Evolutionary conservation across 2,329 filamentous ascomycete genomes (phyloP).

Genomic region (Myriosclerotinia scirpicola): DNA sequence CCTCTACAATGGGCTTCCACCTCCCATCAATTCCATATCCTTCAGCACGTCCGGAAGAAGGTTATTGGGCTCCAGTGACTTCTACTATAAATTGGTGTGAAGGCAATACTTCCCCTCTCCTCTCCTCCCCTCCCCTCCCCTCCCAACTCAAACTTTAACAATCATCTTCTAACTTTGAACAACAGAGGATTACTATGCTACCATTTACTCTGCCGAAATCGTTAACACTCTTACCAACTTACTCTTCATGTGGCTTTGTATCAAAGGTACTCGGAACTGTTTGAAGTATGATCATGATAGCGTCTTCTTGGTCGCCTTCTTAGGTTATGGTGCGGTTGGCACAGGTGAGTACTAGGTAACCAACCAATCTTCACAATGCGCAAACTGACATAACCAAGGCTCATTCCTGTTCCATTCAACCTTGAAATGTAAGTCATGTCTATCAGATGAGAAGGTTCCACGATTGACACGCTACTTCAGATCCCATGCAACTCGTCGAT

Average conservation of each 20-base stretch:
- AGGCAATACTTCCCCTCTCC: slow-evolving; percentile 50
- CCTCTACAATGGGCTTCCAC: slow-evolving; percentile 31
- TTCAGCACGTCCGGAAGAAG: slow-evolving; percentile 34
- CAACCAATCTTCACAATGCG: not conserved
- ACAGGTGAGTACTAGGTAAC: slow-evolving; percentile 36
- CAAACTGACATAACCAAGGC: not conserved
- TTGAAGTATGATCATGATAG: slow-evolving; percentile 68
- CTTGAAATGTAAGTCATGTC: slow-evolving; percentile 42
- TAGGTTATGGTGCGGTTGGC: slow-evolving; percentile 44
- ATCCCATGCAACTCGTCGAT: slow-evolving; percentile 70
- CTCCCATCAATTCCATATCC: slow-evolving; percentile 41
- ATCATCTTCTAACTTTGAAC: slow-evolving; percentile 21
- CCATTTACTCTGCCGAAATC: slow-evolving; percentile 72
- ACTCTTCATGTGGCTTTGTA: slow-evolving; percentile 75
- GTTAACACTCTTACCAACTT: slow-evolving; percentile 80
- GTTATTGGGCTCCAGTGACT: slow-evolving; percentile 42
- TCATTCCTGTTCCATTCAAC: slow-evolving; percentile 45
- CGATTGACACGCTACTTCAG: slow-evolving; percentile 40
- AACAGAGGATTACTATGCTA: slow-evolving; percentile 70
- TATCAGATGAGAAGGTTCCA: not conserved
- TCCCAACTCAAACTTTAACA: not conserved
- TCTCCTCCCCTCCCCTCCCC: too few species aligned
- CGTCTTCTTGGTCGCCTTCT: slow-evolving; percentile 70
- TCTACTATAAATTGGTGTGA: slow-evolving; percentile 68
- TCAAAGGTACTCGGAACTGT: slow-evolving; percentile 74